Conservation (phyloP, 2,329 filamentous ascomycete genomes). For the Cyphellophora europaea region DNA sequence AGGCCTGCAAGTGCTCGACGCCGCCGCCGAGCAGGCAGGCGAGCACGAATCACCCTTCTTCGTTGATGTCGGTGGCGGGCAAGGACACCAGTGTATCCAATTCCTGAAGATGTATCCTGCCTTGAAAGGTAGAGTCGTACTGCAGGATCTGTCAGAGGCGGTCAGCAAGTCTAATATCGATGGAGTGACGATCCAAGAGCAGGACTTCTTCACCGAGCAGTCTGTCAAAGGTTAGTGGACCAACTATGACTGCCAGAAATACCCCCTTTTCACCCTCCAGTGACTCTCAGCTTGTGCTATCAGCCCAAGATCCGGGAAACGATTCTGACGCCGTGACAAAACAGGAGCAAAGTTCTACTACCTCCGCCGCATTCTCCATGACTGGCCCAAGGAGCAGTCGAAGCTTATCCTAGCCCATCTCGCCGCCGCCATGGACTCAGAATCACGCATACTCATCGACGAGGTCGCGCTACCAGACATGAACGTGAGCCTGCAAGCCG, state of each 20-base stretch:
- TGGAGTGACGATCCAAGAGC: constrained; percentile 16
- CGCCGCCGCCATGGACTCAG: neutral
- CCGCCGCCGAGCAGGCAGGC: too few species aligned
- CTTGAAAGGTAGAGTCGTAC: constrained; percentile 11
- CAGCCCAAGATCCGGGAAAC: too few species aligned
- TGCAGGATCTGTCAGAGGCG: constrained; percentile 31
- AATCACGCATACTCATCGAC: neutral
- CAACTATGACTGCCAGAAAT: neutral
- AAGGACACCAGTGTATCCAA: constrained; percentile 17
- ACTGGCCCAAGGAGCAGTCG: constrained; percentile 18
- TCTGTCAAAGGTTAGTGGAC: constrained; percentile 19
- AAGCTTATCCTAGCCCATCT: constrained; percentile 8
- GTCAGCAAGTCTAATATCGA: constrained; percentile 20
- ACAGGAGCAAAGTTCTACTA: constrained; percentile 15
- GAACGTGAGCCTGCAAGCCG: neutral
- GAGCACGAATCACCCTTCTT: too few species aligned
- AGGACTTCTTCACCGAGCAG: constrained; percentile 25
- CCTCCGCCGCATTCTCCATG: constrained; percentile 17
- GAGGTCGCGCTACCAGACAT: neutral
- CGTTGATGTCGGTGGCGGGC: constrained; percentile 20
- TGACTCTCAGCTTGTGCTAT: neutral
- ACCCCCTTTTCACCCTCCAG: neutral
- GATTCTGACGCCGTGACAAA: neutral
- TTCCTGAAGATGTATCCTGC: constrained; percentile 11
- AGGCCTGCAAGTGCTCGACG: too few species aligned